A percentile compares a stretch with the other conserved stretches of the same genome.
phyloP scores from a whole-genome alignment of 2,329 filamentous ascomycete species.

The Cytospora leucostoma region DNA sequence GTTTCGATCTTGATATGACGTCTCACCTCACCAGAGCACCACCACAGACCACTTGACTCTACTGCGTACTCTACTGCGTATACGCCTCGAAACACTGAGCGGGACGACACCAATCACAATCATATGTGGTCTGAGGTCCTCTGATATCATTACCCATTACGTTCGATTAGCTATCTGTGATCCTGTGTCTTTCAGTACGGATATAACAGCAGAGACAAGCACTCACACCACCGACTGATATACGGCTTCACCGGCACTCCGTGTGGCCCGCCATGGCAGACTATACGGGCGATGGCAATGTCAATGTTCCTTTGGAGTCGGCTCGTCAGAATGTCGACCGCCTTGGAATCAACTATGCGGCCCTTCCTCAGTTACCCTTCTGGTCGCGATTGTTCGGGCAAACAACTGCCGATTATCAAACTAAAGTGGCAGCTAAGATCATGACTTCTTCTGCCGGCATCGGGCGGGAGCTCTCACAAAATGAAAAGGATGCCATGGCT shows the following conservation, averaged over 20 bases:
- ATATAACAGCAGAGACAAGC: neutral
- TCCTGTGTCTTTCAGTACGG: neutral
- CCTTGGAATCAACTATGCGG: slow-evolving; percentile 26
- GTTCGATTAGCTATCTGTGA: neutral
- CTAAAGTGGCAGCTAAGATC: slow-evolving; percentile 16
- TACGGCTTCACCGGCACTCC: neutral
- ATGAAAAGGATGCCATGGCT: slow-evolving; percentile 34
- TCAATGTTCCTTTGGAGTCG: slow-evolving; percentile 4
- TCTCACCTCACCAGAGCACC: slow-evolving; percentile 3
- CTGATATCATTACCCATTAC: neutral
- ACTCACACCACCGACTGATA: neutral
- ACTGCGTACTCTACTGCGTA: neutral
- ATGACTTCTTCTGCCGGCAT: slow-evolving; percentile 17
- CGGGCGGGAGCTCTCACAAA: slow-evolving; percentile 30
- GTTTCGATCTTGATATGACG: slow-evolving; percentile 18
- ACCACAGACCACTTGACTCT: neutral
- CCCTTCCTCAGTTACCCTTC: slow-evolving; percentile 21
- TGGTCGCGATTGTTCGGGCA: slow-evolving; percentile 10
- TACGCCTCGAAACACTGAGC: neutral
- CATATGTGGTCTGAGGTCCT: neutral
- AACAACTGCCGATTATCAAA: slow-evolving; percentile 2
- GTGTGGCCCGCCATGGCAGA: slow-evolving; percentile 4
- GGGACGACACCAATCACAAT: neutral
- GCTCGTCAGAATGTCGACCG: slow-evolving; percentile 22
- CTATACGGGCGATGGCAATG: neutral